Evolutionary conservation across 371 early-diverging fungal genomes (phyloP).

Genomic region (Apophysomyces variabilis): DNA sequence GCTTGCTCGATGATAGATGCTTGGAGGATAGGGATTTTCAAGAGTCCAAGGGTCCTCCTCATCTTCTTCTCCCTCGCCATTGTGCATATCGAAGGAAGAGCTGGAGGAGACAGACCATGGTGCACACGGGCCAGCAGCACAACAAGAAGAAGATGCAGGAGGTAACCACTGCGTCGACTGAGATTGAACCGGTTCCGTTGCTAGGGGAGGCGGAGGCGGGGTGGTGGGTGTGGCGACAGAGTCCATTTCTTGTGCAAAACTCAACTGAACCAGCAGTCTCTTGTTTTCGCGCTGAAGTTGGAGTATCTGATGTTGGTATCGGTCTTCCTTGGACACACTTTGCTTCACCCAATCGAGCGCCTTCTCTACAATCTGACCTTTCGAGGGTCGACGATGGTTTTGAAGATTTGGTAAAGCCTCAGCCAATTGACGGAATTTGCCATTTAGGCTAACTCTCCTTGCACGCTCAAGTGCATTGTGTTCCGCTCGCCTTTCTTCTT

Average conservation of each 20-base stretch:
- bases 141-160: not conserved
- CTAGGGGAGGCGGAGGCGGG: not conserved
- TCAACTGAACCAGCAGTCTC: conserved; percentile 24
- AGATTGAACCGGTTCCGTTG: not conserved
- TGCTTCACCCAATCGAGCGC: conserved; percentile 59
- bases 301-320: conserved; percentile 30
- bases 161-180: not conserved
- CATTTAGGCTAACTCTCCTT: conserved; percentile 70
- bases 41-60: not conserved
- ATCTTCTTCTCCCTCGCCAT: not conserved
- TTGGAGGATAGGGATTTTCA: not conserved
- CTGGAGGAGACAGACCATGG: conserved; percentile 5
- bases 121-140: not conserved
- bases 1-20: not conserved
- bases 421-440: conserved; percentile 69
- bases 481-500: conserved; percentile 61
- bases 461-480: conserved; percentile 80
- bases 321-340: conserved; percentile 32
- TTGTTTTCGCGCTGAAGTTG: conserved; percentile 44
- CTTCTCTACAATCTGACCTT: conserved; percentile 71
- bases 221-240: not conserved
- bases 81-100: not conserved
- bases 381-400: conserved; percentile 67
- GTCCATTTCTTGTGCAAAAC: not conserved
- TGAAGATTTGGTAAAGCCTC: conserved; percentile 64